Evolutionary conservation across 2,329 filamentous ascomycete species (phyloP).

Genomic region (Trichoderma koningii): DNA sequence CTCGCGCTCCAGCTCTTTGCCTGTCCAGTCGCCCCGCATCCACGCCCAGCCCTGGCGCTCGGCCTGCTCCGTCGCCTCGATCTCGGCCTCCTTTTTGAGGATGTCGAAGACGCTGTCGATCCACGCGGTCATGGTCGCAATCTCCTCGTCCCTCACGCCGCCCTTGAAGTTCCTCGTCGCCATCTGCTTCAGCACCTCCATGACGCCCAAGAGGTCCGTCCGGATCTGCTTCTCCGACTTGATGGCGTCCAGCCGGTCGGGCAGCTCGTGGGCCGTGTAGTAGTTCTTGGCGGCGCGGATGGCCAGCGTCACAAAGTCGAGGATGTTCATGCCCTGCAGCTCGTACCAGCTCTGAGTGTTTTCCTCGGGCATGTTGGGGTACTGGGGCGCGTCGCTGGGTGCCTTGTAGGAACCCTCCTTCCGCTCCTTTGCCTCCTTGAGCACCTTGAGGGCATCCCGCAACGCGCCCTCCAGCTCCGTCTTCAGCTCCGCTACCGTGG

Average conservation of each 20-base stretch:
- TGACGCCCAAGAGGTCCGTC: constrained; percentile 77
- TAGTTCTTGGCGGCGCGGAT: constrained; percentile 95
- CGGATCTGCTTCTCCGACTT: constrained; percentile 85
- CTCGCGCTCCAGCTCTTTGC: constrained; percentile 75
- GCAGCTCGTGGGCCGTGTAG: constrained; percentile 89
- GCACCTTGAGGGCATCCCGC: constrained; percentile 65
- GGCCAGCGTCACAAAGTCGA: constrained; percentile 92
- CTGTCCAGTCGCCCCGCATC: constrained; percentile 76
- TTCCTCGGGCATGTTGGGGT: constrained; percentile 47
- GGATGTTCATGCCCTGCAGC: constrained; percentile 85
- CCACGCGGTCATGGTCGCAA: constrained; percentile 75
- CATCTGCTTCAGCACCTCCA: constrained; percentile 91
- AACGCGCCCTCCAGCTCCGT: constrained; percentile 66
- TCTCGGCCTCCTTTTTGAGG: constrained; percentile 72
- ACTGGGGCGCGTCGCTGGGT: constrained; percentile 36
- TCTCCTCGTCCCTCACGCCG: constrained; percentile 78
- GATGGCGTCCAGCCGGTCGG: constrained; percentile 81
- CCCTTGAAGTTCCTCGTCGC: constrained; percentile 83
- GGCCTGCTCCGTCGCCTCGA: constrained; percentile 70
- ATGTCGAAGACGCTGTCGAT: constrained; percentile 75
- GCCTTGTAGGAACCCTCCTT: constrained; percentile 39
- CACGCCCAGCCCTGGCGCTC: constrained; percentile 78
- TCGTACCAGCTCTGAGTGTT: constrained; percentile 73
- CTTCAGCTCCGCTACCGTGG: constrained; percentile 78
- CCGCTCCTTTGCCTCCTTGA: constrained; percentile 58